Evolutionary conservation across 805 yeast species (phyloP).

Genomic region (Schwanniomyces polymorphus): DNA sequence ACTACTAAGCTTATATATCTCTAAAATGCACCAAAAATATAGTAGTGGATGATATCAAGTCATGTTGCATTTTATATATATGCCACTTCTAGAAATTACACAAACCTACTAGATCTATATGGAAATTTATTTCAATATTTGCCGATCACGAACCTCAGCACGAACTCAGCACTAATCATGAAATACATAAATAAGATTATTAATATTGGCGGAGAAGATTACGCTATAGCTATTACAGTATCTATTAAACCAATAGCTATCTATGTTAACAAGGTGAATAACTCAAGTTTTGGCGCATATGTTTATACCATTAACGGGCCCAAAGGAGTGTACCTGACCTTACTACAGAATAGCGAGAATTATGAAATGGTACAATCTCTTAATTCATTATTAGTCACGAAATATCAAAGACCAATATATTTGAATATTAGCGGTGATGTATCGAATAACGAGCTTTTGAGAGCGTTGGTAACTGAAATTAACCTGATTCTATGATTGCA

Average conservation of each 20-base stretch:
- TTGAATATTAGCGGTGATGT: conserved; percentile 27
- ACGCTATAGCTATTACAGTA: conserved; percentile 2
- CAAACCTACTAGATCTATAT: neutral
- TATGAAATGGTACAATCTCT: conserved; percentile 17
- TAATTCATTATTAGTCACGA: conserved; percentile 22
- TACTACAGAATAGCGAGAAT: conserved; percentile 16
- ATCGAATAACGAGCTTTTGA: neutral
- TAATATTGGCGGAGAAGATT: conserved; percentile 1
- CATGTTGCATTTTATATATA: neutral
- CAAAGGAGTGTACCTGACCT: conserved; percentile 17
- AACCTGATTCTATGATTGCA: neutral
- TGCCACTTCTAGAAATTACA: conserved; percentile 1
- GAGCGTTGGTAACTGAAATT: neutral
- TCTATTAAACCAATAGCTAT: conserved; percentile 26
- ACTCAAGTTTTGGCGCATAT: conserved; percentile 24
- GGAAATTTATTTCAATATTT: neutral
- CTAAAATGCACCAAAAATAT: neutral
- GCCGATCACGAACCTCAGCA: neutral
- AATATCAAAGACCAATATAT: conserved; percentile 26
- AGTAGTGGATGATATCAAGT: neutral
- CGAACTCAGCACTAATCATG: neutral
- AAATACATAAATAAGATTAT: neutral
- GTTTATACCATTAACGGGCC: conserved; percentile 24
- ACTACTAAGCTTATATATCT: neutral
- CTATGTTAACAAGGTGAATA: conserved; percentile 24